Percentiles rank a stretch among this genome's conserved stretches.
These are phyloP conservation scores for Capsicum pubescens DNA, from an alignment of 257 asterid species.

Conservation along the genomic window DNA sequence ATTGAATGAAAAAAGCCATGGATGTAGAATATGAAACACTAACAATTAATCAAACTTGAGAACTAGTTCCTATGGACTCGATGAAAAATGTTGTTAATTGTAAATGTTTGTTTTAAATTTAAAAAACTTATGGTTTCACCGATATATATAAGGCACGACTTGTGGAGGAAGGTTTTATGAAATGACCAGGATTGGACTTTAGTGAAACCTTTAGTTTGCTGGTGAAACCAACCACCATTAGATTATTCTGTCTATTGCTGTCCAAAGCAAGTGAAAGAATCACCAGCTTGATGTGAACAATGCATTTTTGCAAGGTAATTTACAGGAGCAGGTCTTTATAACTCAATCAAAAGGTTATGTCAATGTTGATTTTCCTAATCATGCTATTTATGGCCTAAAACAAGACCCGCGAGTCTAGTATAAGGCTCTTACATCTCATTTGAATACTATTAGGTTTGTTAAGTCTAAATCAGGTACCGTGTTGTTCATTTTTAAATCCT, in stretches of 20 bases:
- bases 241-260: too few relatives aligned
- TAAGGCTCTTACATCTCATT: not conserved
- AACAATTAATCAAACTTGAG: not conserved
- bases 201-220: too few relatives aligned
- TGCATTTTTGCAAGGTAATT: not conserved
- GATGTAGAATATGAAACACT: not conserved
- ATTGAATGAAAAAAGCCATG: not conserved
- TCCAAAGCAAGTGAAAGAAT: not conserved
- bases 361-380: not conserved
- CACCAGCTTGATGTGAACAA: not conserved
- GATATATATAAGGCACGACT: too few relatives aligned
- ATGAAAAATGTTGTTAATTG: too few relatives aligned
- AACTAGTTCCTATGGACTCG: too few relatives aligned
- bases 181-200: too few relatives aligned
- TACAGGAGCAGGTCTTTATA: not conserved
- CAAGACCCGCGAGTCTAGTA: not conserved
- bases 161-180: too few relatives aligned
- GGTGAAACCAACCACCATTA: too few relatives aligned
- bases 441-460: not conserved
- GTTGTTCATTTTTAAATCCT: too few relatives aligned
- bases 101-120: too few relatives aligned
- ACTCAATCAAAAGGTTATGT: not conserved
- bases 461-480: not conserved
- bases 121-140: too few relatives aligned
- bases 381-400: not conserved